Evolutionary conservation across 495 filamentous ascomycete species (phyloP).

Genomic region (Penicillium angulare): DNA sequence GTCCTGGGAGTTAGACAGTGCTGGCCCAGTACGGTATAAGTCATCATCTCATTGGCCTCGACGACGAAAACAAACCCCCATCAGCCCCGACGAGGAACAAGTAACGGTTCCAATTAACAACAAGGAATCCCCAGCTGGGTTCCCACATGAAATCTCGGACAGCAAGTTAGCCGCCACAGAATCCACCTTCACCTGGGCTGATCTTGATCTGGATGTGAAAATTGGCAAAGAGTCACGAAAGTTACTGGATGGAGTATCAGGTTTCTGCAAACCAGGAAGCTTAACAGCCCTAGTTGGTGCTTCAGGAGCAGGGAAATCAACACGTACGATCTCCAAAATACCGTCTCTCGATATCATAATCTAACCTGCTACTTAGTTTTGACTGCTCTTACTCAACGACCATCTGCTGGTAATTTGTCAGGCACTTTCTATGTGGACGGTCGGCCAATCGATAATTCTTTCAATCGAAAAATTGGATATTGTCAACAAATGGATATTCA

Average conservation of each 20-base stretch:
- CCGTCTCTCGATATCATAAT: conserved; percentile 45
- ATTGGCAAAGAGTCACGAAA: conserved; percentile 64
- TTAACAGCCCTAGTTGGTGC: conserved; percentile 84
- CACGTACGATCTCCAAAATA: conserved; percentile 48
- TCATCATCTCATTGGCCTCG: conserved; percentile 46
- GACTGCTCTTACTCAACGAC: conserved; percentile 59
- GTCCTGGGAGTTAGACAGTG: conserved; percentile 57
- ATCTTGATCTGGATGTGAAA: conserved; percentile 60
- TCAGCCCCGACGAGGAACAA: conserved; percentile 47
- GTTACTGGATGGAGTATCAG: conserved; percentile 67
- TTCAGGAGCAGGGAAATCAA: conserved; percentile 71
- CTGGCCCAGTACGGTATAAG: conserved; percentile 56
- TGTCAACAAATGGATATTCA: conserved; percentile 62
- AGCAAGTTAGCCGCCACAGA: not conserved
- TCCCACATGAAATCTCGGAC: not conserved
- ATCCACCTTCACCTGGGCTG: conserved; percentile 47
- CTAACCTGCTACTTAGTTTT: too few species aligned
- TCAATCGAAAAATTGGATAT: conserved; percentile 68
- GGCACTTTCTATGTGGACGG: conserved; percentile 88
- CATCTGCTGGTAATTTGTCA: conserved; percentile 79
- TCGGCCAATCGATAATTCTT: conserved; percentile 68
- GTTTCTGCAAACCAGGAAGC: conserved; percentile 74
- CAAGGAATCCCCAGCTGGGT: conserved; percentile 34
- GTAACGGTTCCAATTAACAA: conserved; percentile 24
- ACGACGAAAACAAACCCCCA: conserved; percentile 33